A percentile compares a stretch with the other conserved stretches of the same genome.
phyloP scores from a whole-genome alignment of 371 early-diverging fungal genomes.

The Zychaea mexicana region DNA sequence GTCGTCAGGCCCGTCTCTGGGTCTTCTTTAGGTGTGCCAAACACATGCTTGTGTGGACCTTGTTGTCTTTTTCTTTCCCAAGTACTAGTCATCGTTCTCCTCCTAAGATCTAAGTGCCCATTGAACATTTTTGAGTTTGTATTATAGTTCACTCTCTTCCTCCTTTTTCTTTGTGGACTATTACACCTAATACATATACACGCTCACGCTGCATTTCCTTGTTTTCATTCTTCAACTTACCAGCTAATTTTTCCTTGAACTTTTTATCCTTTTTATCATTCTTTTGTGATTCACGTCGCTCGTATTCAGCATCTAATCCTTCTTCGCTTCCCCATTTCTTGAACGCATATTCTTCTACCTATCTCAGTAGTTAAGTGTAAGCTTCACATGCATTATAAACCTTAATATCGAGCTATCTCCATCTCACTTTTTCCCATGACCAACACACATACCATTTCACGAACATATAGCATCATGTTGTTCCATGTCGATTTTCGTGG shows the following conservation, averaged over 20 bases:
- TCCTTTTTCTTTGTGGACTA: no score
- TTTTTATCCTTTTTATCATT: conserved; percentile 81
- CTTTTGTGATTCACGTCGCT: conserved; percentile 80
- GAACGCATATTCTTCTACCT: conserved; percentile 91
- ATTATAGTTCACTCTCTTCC: no score
- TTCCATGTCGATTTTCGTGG: conserved; percentile 95
- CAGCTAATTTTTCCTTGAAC: conserved; percentile 76
- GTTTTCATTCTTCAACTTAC: conserved; percentile 22
- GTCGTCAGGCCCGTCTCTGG: conserved; percentile 47
- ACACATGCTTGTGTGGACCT: conserved; percentile 76
- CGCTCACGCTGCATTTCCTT: no score
- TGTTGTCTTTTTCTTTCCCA: conserved; percentile 70
- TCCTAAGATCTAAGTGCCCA: conserved; percentile 72
- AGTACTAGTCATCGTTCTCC: conserved; percentile 80
- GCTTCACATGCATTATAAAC: not conserved
- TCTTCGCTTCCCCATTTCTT: conserved; percentile 93
- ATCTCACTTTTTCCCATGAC: not conserved
- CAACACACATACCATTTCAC: conserved; percentile 76
- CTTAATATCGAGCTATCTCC: not conserved
- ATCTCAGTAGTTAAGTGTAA: not conserved
- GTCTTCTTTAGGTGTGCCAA: conserved; percentile 54
- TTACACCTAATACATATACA: no score
- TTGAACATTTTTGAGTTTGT: no score
- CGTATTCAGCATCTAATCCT: conserved; percentile 88
- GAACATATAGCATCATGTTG: conserved; percentile 93